Evolutionary conservation across 2,329 filamentous ascomycete species (phyloP), one percentile per base, ranked within the genome.

Genomic region (Pestalotiopsis sp.): DNA sequence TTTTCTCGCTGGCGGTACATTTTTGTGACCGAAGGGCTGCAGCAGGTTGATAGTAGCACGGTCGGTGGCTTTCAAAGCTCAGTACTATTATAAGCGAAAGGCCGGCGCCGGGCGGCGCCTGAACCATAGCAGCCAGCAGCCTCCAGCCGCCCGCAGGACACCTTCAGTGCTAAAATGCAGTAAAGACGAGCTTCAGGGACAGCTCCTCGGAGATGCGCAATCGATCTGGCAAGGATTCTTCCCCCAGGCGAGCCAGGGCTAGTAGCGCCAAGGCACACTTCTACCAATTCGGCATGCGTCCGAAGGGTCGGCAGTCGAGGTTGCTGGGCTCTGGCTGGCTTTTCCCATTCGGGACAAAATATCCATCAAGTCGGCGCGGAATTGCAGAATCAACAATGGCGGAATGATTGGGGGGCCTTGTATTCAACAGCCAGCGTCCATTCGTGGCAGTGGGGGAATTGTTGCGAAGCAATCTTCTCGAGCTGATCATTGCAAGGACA

Each of bases 191-290:
- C 45, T 9, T 17, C 45, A 52, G 45, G 71, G 72, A 72, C 70
- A 68, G 38, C 65, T 73, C 73, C 75, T 77, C 74, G 75, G 75
- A 77, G 74, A 77, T 77, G 74, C 69, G 66, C 67, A 71, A 69
- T 63, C 68, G 59, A 56, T 56, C 64, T 41, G 23, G 41, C 58
- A 68, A 70, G 71, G 70, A 68, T 71, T 69, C 68, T 57, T 56
- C 70, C 69, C 70, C 64, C 70, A 70, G 71, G 57, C 57, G 69
- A 72, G 67, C 68, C 67, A 68, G 57, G 39, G 67, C 68, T 56
- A 59, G 69, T 45, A 39, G 13, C 31, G 59, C 59, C 59, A 62
- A 62, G 67, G 25, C 67, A 45, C 52, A 49, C 41, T 66, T 67
- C 61, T 61, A 38, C 67, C 36, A 69, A 27, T 70, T 17, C 57